Base-by-base conservation (phyloP, 1,139 yeast species). In the Dujonia santamariae region DNA sequence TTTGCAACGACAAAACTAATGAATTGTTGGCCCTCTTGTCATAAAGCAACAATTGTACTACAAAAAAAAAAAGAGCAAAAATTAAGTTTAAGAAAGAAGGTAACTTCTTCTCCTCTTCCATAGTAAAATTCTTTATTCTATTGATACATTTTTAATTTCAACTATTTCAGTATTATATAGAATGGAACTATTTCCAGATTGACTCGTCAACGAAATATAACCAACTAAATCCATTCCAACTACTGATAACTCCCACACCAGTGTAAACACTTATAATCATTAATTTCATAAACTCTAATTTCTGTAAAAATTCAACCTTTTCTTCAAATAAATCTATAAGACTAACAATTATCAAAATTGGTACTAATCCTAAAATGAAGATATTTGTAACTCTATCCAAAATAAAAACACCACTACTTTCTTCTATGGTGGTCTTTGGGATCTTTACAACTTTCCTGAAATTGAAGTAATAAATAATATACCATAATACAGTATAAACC, bases 181-280 rank as follows among this genome's bases (percentile, higher is more conserved):
- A n/a, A n/a, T n/a, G n/a, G n/a, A n/a, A n/a, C 31, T 20, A 19
- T 12, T 24, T 17, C 87, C 87, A 80, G 4, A 81, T 61, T 4
- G 72, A 64, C 45, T 83, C 92, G 47, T 82, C 85, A 36, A 86
- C 79, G 54, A 88, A 85, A 54, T 86, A 90, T 32, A 85, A 63
- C 95, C 96, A 87, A 38, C 85, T 78, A 45, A 92, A 76, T 2
- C 95, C 94, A 42, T 84, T 76, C 95, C 96, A 94, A 37, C 95
- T 80, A 32, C 88, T 75, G 4, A 90, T 68, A 2, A 92, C 78
- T 5, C 98, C 99, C 21, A 86, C 45, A 0, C 88, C 79, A 56
- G 97, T 87, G 57, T 90, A 90, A 2, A 86, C 82, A 46, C 96
- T 86, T 37, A 86, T 75, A 7, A 80, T 61, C 86, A 92, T 86